Conservation (phyloP, 805 yeast species). For the Ogataea degrootiae region DNA sequence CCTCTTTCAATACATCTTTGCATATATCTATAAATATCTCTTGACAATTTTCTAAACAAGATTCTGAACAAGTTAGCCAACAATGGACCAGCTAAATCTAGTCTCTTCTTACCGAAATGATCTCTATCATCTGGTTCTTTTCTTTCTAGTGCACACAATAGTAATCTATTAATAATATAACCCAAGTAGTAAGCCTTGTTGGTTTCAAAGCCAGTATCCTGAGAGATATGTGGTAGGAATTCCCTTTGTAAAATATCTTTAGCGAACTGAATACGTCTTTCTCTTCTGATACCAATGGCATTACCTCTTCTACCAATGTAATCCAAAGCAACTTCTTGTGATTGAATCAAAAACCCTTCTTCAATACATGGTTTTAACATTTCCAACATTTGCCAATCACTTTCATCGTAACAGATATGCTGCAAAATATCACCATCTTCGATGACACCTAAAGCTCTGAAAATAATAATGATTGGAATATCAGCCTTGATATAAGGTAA, state of each 20-base stretch:
- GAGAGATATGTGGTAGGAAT: conserved; percentile 94
- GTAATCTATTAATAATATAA: conserved; percentile 93
- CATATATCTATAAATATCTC: conserved; percentile 96
- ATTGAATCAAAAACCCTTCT: conserved; percentile 97
- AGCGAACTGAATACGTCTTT: conserved; percentile 97
- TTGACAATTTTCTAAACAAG: conserved; percentile 89
- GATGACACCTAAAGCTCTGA: conserved; percentile 96
- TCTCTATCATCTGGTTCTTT: conserved; percentile 99
- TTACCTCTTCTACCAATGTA: conserved; percentile 98
- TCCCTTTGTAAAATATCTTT: conserved; percentile 95
- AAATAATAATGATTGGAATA: conserved; percentile 93
- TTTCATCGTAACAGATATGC: conserved; percentile 95
- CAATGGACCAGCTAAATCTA: conserved; percentile 97
- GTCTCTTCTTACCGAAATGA: conserved; percentile 97
- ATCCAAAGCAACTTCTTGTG: conserved; percentile 95
- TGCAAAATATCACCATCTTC: conserved; percentile 99
- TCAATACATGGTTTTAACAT: conserved; percentile 99
- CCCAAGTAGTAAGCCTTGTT: conserved; percentile 97
- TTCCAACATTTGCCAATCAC: conserved; percentile 99
- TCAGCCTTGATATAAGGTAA: conserved; percentile 95
- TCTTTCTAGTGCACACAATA: conserved; percentile 93
- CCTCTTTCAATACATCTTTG: conserved; percentile 98
- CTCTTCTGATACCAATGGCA: conserved; percentile 92
- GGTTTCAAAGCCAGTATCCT: conserved; percentile 93
- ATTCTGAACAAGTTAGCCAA: conserved; percentile 93